phyloP scores from a whole-genome alignment of 225 moss, liverwort and hornwort genomes.

The Asterella californica region DNA sequence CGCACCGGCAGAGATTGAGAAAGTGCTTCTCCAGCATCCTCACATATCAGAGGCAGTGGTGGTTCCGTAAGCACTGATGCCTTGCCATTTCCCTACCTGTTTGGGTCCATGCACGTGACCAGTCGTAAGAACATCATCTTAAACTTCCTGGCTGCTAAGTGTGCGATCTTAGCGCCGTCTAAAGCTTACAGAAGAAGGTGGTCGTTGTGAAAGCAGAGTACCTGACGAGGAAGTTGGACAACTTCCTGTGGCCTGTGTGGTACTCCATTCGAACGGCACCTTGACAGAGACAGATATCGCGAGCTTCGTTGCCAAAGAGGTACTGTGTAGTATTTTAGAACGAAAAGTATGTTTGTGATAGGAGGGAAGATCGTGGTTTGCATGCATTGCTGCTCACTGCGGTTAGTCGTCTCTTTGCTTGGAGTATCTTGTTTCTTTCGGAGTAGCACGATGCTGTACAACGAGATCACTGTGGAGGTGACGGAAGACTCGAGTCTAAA shows the following conservation, averaged over 20 bases:
- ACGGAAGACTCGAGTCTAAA: not conserved
- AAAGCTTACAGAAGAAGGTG: not conserved
- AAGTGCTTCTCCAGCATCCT: slow-evolving; percentile 48
- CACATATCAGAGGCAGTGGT: slow-evolving; percentile 52
- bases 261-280: slow-evolving; percentile 18
- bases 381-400: not conserved
- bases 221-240: slow-evolving; percentile 52
- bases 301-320: slow-evolving; percentile 27
- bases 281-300: slow-evolving; percentile 25
- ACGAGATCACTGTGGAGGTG: too few species aligned
- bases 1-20: slow-evolving; percentile 62
- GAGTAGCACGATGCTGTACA: too few species aligned
- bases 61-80: slow-evolving; percentile 43
- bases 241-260: slow-evolving; percentile 58
- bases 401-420: too few species aligned
- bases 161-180: not conserved
- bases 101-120: not conserved
- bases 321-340: not conserved
- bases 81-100: not conserved
- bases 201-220: slow-evolving; percentile 27
- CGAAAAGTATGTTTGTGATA: too few species aligned
- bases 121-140: not conserved
- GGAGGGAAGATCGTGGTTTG: not conserved
- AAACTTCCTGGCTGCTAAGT: not conserved
- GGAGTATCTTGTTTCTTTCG: not conserved